Evolutionary conservation across 495 filamentous ascomycete genomes (phyloP).

Genomic region (Neurospora intermedia): DNA sequence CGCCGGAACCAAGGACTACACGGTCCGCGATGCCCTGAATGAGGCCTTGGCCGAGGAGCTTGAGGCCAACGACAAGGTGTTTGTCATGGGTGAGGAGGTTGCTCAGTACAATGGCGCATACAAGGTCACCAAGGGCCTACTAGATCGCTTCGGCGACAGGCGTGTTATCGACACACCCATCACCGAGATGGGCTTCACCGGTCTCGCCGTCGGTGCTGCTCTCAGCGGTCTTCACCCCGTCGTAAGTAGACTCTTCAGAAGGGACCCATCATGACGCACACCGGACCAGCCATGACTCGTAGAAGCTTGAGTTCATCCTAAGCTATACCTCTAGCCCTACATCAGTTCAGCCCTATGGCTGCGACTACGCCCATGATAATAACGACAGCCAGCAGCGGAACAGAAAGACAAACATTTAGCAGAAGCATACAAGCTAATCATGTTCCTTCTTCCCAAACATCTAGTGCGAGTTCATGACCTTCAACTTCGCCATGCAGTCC

Average conservation of each 20-base stretch:
- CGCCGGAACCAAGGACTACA: conserved; percentile 76
- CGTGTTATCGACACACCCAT: conserved; percentile 97
- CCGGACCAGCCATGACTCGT: neutral
- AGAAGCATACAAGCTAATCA: neutral
- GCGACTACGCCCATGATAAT: conserved; percentile 1
- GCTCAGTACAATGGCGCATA: conserved; percentile 99
- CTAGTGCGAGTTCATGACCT: conserved; percentile 99
- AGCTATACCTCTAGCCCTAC: neutral
- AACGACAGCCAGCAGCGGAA: neutral
- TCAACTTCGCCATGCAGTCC: conserved; percentile 99
- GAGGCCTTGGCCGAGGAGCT: conserved; percentile 96
- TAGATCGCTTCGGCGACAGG: conserved; percentile 96
- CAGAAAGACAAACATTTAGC: neutral
- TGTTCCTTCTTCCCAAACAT: neutral
- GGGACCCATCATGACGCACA: neutral
- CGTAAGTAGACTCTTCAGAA: conserved; percentile 42
- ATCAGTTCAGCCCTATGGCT: neutral
- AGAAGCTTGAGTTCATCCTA: neutral
- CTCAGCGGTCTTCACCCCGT: conserved; percentile 89
- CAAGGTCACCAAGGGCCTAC: conserved; percentile 94
- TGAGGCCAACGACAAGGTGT: conserved; percentile 87
- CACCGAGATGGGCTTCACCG: conserved; percentile 89
- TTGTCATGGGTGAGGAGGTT: conserved; percentile 93
- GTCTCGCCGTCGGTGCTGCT: conserved; percentile 87
- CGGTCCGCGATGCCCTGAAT: conserved; percentile 92